Evolutionary conservation across 495 filamentous ascomycete species (phyloP), one percentile per base, ranked within the genome.

Genomic region (Tuber brumale): DNA sequence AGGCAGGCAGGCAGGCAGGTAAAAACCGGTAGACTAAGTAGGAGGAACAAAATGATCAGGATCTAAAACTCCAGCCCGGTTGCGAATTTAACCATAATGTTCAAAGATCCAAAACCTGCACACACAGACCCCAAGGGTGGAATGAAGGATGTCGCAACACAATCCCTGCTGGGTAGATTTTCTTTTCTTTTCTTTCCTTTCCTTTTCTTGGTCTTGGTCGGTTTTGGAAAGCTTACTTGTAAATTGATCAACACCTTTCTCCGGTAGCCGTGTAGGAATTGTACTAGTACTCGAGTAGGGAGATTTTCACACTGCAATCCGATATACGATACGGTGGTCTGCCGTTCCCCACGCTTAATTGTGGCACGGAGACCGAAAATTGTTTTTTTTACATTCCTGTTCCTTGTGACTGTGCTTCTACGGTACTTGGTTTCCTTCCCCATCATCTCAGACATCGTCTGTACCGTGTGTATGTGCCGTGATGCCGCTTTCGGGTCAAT

Each of bases 151-250:
- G 27, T 66, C 57, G 27, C 61, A 57, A 46, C 19, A 23, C 18
- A 44, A 45, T 2, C 42, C 57, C 46, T 41, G 66, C 74, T 31
- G 45, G 70, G 74, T 72, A 46, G 70, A 72, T 72, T 31, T 27
- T 16, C 16, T 27, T 78, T 70, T 72, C 70, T 37, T 70, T 71
- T 72, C 71, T 71, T 51, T 45, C 42, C 41, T 61, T 19, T 70
- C 37, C 71, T 44, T 73, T 41, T 18, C 51, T 70, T 73, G 69
- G 23, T 9, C 76, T 73, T 75, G 73, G 73, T 80, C 51, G 73
- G 35, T 75, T 80, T 79, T 79, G 27, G 76, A 79, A 79, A 70
- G 78, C 78, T 79, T 79, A 79, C 76, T 75, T 51, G 23, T 3
- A 16, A 66, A 35, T 66, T 35, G 57, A 35, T 66, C 27, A 35